Percentiles rank a stretch among this genome's conserved stretches.
Evolutionary conservation across 345 rosid genomes (phyloP).

Genomic region (Mangifera indica): DNA sequence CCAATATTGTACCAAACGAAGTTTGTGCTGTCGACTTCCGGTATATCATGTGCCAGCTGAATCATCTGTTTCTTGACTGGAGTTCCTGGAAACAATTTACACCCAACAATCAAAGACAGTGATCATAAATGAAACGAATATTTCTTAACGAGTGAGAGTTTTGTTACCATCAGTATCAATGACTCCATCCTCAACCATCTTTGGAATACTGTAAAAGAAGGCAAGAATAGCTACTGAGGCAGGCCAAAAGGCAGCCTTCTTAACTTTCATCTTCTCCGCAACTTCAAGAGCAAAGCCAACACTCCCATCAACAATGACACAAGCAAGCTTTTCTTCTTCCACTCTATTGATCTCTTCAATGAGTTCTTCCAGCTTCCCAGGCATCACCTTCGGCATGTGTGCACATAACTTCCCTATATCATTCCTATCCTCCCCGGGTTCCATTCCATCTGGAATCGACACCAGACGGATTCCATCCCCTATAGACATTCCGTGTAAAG

Average conservation of each 20-base stretch:
- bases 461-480: background rate
- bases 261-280: conserved; percentile 18
- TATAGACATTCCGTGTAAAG: background rate
- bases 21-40: too few species aligned
- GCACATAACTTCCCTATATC: background rate
- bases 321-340: conserved; percentile 7
- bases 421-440: background rate
- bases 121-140: too few species aligned
- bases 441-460: background rate
- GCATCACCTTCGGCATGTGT: background rate
- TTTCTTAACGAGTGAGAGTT: too few species aligned
- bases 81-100: background rate
- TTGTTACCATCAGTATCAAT: conserved; percentile 10
- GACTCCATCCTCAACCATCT: conserved; percentile 11
- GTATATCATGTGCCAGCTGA: background rate
- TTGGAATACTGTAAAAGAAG: background rate
- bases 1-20: background rate
- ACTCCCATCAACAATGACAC: conserved; percentile 10
- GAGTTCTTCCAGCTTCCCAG: background rate
- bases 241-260: conserved; percentile 12
- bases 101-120: too few species aligned
- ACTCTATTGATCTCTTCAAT: background rate
- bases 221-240: background rate
- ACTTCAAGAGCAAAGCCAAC: conserved; percentile 14
- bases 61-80: background rate